Evolutionary conservation across 768 basidiomycete genomes (phyloP).

Genomic region (Lactarius sanguifluus): DNA sequence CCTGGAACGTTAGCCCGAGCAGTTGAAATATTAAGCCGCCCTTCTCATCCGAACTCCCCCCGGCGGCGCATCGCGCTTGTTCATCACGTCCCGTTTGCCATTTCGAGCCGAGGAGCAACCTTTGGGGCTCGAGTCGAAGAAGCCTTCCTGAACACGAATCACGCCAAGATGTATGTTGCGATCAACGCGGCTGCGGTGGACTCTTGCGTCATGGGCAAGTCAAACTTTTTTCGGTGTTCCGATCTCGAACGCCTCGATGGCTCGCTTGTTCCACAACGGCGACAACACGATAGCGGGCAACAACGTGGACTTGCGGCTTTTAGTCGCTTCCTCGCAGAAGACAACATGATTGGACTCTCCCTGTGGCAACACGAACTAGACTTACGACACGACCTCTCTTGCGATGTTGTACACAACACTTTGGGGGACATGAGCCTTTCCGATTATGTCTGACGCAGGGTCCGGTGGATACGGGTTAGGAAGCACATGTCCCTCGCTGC

Average conservation of each 20-base stretch:
- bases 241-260: constrained; percentile 78
- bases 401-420: constrained; percentile 85
- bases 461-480: constrained; percentile 96
- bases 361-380: constrained; percentile 95
- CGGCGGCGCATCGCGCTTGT: constrained; percentile 73
- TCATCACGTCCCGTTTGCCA: constrained; percentile 93
- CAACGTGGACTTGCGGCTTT: constrained; percentile 71
- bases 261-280: constrained; percentile 48
- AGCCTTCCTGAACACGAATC: constrained; percentile 94
- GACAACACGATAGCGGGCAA: constrained; percentile 33
- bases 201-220: constrained; percentile 97
- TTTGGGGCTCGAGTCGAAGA: constrained; percentile 88
- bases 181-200: constrained; percentile 88
- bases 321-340: constrained; percentile 89
- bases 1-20: constrained; percentile 80
- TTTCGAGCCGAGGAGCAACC: constrained; percentile 60
- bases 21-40: constrained; percentile 66
- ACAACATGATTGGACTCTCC: constrained; percentile 93
- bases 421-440: constrained; percentile 83
- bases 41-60: constrained; percentile 35
- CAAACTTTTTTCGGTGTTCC: constrained; percentile 88
- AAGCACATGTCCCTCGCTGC: constrained; percentile 90
- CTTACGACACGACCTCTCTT: constrained; percentile 84
- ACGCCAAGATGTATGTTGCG: constrained; percentile 97
- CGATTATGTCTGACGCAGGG: constrained; percentile 85